phyloP scores from a whole-genome alignment of 257 asterid genomes.

The Plantago ovata region DNA sequence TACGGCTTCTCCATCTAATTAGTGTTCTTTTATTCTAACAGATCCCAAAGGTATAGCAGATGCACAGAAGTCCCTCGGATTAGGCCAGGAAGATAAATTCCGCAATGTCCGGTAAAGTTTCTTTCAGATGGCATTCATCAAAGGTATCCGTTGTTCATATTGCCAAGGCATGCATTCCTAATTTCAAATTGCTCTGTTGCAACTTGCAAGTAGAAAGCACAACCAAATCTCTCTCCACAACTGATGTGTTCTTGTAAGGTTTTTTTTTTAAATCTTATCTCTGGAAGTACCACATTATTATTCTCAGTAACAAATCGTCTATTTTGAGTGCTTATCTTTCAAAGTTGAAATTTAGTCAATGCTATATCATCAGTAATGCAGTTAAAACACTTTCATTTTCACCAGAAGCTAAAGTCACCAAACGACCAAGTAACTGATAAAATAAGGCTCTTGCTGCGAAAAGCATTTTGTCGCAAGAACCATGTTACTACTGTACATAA shows the following conservation, averaged over 20 bases:
- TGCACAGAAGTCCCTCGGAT: conserved; percentile 91
- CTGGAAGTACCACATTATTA: neutral
- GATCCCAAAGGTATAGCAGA: conserved; percentile 88
- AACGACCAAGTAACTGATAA: too few relatives aligned
- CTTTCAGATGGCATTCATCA: neutral
- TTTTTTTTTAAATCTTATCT: neutral
- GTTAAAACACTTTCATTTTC: too few relatives aligned
- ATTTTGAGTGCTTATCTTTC: too few relatives aligned
- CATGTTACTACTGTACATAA: conserved; percentile 32
- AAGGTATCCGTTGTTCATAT: neutral
- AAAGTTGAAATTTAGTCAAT: too few relatives aligned
- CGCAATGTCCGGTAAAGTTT: conserved; percentile 60
- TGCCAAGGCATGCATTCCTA: neutral
- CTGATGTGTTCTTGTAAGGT: neutral
- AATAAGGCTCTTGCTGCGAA: too few relatives aligned
- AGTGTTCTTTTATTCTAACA: conserved; percentile 34
- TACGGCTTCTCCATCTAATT: neutral
- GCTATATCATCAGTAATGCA: too few relatives aligned
- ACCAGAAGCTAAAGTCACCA: too few relatives aligned
- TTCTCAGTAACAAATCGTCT: too few relatives aligned
- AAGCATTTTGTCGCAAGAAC: too few relatives aligned
- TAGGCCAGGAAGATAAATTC: conserved; percentile 82
- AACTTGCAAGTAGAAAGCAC: neutral
- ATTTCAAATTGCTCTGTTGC: neutral
- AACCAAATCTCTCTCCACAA: neutral